Conservation (phyloP, 495 filamentous ascomycete species). For the Aspergillus cristatus region DNA sequence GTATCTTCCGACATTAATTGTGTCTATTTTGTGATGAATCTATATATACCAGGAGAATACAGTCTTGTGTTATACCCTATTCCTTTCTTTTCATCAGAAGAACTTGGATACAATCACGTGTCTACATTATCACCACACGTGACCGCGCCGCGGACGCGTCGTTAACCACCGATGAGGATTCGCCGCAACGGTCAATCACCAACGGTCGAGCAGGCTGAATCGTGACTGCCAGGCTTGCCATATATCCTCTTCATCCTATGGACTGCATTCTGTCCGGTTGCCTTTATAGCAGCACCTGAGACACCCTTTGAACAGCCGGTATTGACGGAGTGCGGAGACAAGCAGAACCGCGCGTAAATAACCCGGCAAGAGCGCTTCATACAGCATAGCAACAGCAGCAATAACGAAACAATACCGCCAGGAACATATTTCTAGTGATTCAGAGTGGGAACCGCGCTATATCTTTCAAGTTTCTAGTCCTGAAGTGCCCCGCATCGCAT, state of each 20-base stretch:
- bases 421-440: too few species aligned
- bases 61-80: background rate
- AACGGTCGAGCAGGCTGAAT: too few species aligned
- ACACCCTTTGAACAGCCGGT: too few species aligned
- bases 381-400: background rate
- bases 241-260: too few species aligned
- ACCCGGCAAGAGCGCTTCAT: slow-evolving; percentile 2
- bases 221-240: too few species aligned
- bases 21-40: background rate
- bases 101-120: slow-evolving; percentile 1
- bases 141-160: slow-evolving; percentile 34
- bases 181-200: background rate
- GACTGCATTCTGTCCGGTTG: too few species aligned
- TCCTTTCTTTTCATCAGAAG: background rate
- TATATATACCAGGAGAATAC: background rate
- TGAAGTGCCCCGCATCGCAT: too few species aligned
- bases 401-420: too few species aligned
- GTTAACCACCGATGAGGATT: slow-evolving; percentile 2
- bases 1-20: slow-evolving; percentile 2
- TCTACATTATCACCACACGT: slow-evolving; percentile 18
- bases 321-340: too few species aligned
- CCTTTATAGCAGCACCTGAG: too few species aligned
- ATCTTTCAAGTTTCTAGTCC: too few species aligned
- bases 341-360: slow-evolving; percentile 4
- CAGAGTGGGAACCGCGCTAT: too few species aligned